Percentiles rank a stretch among this genome's conserved stretches.
Conservation (phyloP, 768 basidiomycete genomes). For the Cystobasidium onofrii region DNA sequence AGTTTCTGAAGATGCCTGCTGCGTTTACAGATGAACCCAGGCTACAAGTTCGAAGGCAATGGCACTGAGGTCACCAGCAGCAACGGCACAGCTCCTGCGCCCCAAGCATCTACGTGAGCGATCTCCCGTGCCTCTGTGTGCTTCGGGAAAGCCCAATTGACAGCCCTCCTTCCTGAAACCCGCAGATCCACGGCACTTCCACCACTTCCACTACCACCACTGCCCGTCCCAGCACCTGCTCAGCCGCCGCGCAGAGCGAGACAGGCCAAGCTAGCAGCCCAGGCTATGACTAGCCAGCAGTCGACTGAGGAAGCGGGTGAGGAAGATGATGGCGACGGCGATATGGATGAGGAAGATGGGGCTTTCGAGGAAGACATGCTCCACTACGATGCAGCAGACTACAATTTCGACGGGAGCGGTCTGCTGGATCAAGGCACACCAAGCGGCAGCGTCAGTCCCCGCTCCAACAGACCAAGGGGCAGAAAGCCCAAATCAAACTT, state of each 20-base stretch:
- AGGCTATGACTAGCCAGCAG: neutral
- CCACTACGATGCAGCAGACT: neutral
- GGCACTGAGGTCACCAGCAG: neutral
- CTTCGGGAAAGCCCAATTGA: neutral
- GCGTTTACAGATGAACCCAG: constrained; percentile 20
- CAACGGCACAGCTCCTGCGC: neutral
- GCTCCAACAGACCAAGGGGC: constrained; percentile 3
- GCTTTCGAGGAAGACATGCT: constrained; percentile 4
- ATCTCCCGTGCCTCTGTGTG: neutral
- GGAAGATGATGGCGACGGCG: constrained; percentile 22
- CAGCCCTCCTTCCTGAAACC: neutral
- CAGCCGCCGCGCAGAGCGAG: neutral
- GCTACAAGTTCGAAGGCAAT: neutral
- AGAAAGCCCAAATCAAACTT: constrained; percentile 16
- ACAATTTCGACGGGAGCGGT: neutral
- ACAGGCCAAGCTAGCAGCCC: neutral
- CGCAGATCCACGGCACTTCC: constrained; percentile 13
- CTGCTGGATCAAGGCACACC: neutral
- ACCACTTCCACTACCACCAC: constrained; percentile 20
- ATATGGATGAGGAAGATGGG: constrained; percentile 11
- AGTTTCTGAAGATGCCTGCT: neutral
- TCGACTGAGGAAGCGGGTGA: neutral
- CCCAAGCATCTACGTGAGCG: constrained; percentile 19
- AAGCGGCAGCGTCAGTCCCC: constrained; percentile 14
- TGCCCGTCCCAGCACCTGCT: neutral